phyloP scores from a whole-genome alignment of 495 filamentous ascomycete species.

The Melanomma pulvis-pyrius region DNA sequence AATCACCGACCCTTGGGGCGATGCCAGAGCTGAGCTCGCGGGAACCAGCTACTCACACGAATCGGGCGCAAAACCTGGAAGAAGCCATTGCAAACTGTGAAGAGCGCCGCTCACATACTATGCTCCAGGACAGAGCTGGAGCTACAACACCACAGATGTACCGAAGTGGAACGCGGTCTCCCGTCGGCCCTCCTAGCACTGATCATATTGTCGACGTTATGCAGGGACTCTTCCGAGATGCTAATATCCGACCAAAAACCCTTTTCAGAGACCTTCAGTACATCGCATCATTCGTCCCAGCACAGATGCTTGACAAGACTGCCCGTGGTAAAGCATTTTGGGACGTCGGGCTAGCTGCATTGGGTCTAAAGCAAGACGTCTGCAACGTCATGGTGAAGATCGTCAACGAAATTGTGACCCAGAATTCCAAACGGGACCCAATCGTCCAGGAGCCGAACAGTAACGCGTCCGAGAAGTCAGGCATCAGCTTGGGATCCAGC shows the following conservation, averaged over 20 bases:
- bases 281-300: slow-evolving; percentile 88
- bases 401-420: slow-evolving; percentile 71
- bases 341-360: slow-evolving; percentile 85
- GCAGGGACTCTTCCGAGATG: slow-evolving; percentile 75
- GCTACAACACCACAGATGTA: slow-evolving; percentile 35
- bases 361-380: slow-evolving; percentile 86
- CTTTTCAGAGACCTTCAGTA: slow-evolving; percentile 95
- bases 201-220: slow-evolving; percentile 80
- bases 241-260: slow-evolving; percentile 79
- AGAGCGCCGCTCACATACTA: slow-evolving; percentile 65
- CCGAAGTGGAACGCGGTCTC: slow-evolving; percentile 34
- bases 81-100: slow-evolving; percentile 70
- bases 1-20: slow-evolving; percentile 42
- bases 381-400: slow-evolving; percentile 88
- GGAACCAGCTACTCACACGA: slow-evolving; percentile 39
- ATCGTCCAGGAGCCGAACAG: slow-evolving; percentile 40
- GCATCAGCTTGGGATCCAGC: not conserved
- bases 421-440: slow-evolving; percentile 57
- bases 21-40: slow-evolving; percentile 42
- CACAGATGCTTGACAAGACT: slow-evolving; percentile 77
- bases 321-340: slow-evolving; percentile 91
- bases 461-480: not conserved
- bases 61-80: slow-evolving; percentile 54
- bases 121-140: slow-evolving; percentile 39
- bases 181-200: slow-evolving; percentile 49